phyloP scores from a whole-genome alignment of 129 eudicot genomes.

The Centrapalus pauciflorus region DNA sequence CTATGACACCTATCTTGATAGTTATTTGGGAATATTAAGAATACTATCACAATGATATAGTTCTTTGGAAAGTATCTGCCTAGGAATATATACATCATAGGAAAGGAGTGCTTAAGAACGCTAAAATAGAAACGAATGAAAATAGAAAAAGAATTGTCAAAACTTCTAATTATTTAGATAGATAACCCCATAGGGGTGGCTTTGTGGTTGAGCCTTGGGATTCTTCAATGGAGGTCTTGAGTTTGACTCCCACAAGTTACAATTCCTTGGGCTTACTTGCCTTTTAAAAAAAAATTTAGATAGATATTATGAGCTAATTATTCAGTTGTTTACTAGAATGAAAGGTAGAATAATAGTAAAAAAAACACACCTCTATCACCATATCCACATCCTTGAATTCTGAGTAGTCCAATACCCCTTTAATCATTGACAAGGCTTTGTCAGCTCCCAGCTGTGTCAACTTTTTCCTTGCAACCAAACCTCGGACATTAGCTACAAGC shows the following conservation, averaged over 20 bases:
- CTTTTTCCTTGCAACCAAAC: slow-evolving; percentile 64
- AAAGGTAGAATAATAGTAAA: neutral
- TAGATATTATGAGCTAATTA: neutral
- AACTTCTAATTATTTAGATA: too few species aligned
- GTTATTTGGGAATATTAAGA: neutral
- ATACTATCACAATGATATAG: neutral
- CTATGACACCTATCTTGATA: neutral
- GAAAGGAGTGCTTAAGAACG: too few species aligned
- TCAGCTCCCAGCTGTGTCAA: slow-evolving; percentile 62
- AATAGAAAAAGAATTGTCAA: too few species aligned
- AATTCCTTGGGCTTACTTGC: too few species aligned
- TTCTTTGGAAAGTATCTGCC: neutral
- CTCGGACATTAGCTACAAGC: slow-evolving; percentile 58
- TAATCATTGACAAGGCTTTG: slow-evolving; percentile 70
- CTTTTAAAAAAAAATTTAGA: too few species aligned
- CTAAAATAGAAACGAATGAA: too few species aligned
- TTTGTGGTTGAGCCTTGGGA: too few species aligned
- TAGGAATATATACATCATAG: too few species aligned
- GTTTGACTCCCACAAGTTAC: too few species aligned
- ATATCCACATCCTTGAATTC: slow-evolving; percentile 87
- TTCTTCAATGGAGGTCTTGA: too few species aligned
- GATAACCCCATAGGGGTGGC: too few species aligned
- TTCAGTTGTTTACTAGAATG: neutral
- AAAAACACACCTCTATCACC: slow-evolving; percentile 78
- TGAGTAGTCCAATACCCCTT: slow-evolving; percentile 79